Evolutionary conservation across 345 rosid species (phyloP).

Genomic region (Hypericum androsaemum): DNA sequence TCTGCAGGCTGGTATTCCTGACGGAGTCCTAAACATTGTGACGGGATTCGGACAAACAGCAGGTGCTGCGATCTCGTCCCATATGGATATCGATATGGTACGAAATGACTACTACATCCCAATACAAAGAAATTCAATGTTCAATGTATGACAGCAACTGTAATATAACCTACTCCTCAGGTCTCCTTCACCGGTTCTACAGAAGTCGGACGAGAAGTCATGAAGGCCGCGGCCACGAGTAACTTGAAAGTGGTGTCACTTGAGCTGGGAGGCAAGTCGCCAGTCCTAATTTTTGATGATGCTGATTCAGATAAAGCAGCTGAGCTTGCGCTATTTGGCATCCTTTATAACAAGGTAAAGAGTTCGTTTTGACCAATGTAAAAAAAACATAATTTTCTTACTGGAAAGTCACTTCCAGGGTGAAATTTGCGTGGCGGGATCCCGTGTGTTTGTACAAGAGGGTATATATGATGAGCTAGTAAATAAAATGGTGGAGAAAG

Average conservation of each 20-base stretch:
- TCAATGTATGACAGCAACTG: no score
- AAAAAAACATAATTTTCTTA: no score
- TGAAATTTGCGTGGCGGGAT: constrained; percentile 65
- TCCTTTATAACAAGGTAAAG: constrained; percentile 47
- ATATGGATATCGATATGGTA: constrained; percentile 84
- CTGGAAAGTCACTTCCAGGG: constrained; percentile 29
- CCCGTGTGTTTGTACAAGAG: constrained; percentile 80
- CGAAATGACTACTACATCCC: background rate
- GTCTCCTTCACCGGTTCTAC: constrained; percentile 85
- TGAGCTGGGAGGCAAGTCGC: constrained; percentile 85
- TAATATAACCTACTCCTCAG: constrained; percentile 19
- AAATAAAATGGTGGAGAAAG: constrained; percentile 43
- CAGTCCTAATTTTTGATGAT: constrained; percentile 64
- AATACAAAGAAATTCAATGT: no score
- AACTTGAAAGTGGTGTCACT: constrained; percentile 65
- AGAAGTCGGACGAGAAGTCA: constrained; percentile 55
- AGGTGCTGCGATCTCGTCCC: constrained; percentile 66
- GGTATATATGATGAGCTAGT: constrained; percentile 52
- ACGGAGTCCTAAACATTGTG: constrained; percentile 73
- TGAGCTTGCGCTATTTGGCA: constrained; percentile 45
- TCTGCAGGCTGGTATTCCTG: constrained; percentile 67
- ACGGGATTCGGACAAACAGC: constrained; percentile 68
- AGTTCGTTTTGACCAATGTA: background rate
- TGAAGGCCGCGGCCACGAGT: constrained; percentile 69
- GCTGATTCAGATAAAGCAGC: constrained; percentile 57